phyloP scores from a whole-genome alignment of 345 rosid genomes.

The Heritiera littoralis region DNA sequence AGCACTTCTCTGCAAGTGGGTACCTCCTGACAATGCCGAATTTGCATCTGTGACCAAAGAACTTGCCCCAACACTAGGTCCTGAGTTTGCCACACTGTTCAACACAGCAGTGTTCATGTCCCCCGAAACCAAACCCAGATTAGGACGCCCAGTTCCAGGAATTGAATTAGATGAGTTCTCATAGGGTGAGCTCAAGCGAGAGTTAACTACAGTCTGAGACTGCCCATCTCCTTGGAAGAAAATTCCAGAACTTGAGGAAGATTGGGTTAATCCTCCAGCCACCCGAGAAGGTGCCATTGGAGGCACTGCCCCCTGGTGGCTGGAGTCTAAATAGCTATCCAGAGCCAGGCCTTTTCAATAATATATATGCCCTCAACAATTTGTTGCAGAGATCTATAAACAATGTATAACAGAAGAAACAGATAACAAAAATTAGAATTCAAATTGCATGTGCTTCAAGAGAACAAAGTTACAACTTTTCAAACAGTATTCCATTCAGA shows the following conservation, averaged over 20 bases:
- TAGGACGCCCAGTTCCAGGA: slow-evolving; percentile 72
- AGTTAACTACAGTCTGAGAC: slow-evolving; percentile 80
- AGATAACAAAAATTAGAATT: slow-evolving; percentile 23
- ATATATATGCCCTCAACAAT: slow-evolving; percentile 39
- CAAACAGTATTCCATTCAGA: slow-evolving; percentile 13
- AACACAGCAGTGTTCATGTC: slow-evolving; percentile 76
- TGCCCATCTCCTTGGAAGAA: slow-evolving; percentile 97
- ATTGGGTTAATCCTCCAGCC: slow-evolving; percentile 81
- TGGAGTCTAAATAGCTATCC: slow-evolving; percentile 69
- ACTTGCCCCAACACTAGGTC: slow-evolving; percentile 92
- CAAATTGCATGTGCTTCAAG: background rate
- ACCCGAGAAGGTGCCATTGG: slow-evolving; percentile 74
- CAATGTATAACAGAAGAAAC: slow-evolving; percentile 33
- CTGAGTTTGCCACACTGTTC: slow-evolving; percentile 87
- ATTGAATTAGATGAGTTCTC: slow-evolving; percentile 76
- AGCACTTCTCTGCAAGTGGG: slow-evolving; percentile 89
- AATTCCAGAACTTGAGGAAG: slow-evolving; percentile 92
- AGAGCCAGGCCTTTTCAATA: slow-evolving; percentile 57
- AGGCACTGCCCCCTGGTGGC: slow-evolving; percentile 58
- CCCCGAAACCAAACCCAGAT: slow-evolving; percentile 72
- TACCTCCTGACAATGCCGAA: slow-evolving; percentile 87
- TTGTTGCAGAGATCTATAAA: slow-evolving; percentile 47
- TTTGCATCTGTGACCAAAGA: slow-evolving; percentile 95
- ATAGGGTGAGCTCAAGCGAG: slow-evolving; percentile 79
- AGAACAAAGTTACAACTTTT: background rate